Evolutionary conservation across 1,284 basidiomycete genomes (phyloP).

Genomic region (Chalciporus piperatoides): DNA sequence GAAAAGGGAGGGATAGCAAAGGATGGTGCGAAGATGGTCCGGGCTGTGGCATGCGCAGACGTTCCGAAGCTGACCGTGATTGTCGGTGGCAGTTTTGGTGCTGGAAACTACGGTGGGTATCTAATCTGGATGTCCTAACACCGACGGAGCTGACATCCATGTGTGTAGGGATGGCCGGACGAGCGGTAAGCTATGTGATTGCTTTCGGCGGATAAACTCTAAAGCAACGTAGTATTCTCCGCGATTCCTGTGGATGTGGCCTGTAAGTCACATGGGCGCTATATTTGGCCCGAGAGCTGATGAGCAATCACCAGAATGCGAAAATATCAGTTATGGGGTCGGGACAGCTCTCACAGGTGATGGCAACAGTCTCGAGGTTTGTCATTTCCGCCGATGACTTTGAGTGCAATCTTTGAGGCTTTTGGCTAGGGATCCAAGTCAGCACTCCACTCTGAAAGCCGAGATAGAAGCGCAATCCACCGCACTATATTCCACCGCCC

Average conservation of each 20-base stretch:
- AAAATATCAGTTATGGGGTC: slow-evolving; percentile 97
- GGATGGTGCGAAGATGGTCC: slow-evolving; percentile 97
- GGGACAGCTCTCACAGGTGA: slow-evolving; percentile 88
- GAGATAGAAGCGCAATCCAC: slow-evolving; percentile 87
- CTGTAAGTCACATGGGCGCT: slow-evolving; percentile 48
- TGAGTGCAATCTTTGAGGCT: background rate
- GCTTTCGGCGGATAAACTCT: slow-evolving; percentile 8
- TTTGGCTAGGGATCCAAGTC: slow-evolving; percentile 61
- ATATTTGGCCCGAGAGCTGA: slow-evolving; percentile 12
- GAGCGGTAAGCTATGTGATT: slow-evolving; percentile 57
- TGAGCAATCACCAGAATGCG: slow-evolving; percentile 58
- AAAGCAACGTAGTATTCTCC: slow-evolving; percentile 70
- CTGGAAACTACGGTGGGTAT: slow-evolving; percentile 82
- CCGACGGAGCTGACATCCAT: slow-evolving; percentile 16
- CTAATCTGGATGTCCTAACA: background rate
- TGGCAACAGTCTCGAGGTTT: slow-evolving; percentile 84
- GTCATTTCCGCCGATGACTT: slow-evolving; percentile 19
- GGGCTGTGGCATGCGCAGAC: slow-evolving; percentile 91
- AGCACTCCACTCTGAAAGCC: slow-evolving; percentile 68
- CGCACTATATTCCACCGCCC: slow-evolving; percentile 83
- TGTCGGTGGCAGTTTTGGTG: slow-evolving; percentile 94
- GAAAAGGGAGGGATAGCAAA: slow-evolving; percentile 95
- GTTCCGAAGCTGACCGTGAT: slow-evolving; percentile 94
- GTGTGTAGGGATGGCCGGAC: slow-evolving; percentile 74
- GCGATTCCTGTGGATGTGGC: slow-evolving; percentile 98